A percentile compares a stretch with the other conserved stretches of the same genome.
Conservation (phyloP, 345 rosid genomes). For the Salix suchowensis region DNA sequence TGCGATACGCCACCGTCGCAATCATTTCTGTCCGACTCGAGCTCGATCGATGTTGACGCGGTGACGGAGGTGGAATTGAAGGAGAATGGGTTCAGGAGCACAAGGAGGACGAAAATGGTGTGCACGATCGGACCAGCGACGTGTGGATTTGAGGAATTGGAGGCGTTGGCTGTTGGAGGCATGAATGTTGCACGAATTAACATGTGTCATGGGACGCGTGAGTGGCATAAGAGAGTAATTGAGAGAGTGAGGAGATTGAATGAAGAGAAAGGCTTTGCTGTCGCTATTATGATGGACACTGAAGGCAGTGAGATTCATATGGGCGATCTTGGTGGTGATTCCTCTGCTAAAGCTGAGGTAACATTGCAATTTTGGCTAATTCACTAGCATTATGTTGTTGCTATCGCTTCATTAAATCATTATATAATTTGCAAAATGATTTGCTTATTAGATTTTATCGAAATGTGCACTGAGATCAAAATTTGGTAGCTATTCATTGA, state of each 20-base stretch:
- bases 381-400: background rate
- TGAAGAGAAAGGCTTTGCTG: slow-evolving; percentile 94
- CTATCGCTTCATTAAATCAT: background rate
- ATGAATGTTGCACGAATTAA: slow-evolving; percentile 96
- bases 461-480: background rate
- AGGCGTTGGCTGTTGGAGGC: slow-evolving; percentile 90
- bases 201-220: slow-evolving; percentile 94
- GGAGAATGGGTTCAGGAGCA: slow-evolving; percentile 99
- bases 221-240: slow-evolving; percentile 84
- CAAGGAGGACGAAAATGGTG: slow-evolving; percentile 87
- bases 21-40: slow-evolving; percentile 15
- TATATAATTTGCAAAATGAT: background rate
- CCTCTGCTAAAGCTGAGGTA: slow-evolving; percentile 92
- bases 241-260: slow-evolving; percentile 77
- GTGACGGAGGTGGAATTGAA: slow-evolving; percentile 90
- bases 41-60: slow-evolving; percentile 70
- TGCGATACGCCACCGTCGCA: background rate
- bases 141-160: slow-evolving; percentile 79
- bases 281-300: slow-evolving; percentile 99
- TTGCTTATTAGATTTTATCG: background rate
- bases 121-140: slow-evolving; percentile 96
- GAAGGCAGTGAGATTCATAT: slow-evolving; percentile 99
- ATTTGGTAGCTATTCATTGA: background rate
- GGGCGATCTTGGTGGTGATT: slow-evolving; percentile 93
- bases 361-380: background rate